phyloP scores from a whole-genome alignment of 129 eudicot species.

The Flaveria bidentis region DNA sequence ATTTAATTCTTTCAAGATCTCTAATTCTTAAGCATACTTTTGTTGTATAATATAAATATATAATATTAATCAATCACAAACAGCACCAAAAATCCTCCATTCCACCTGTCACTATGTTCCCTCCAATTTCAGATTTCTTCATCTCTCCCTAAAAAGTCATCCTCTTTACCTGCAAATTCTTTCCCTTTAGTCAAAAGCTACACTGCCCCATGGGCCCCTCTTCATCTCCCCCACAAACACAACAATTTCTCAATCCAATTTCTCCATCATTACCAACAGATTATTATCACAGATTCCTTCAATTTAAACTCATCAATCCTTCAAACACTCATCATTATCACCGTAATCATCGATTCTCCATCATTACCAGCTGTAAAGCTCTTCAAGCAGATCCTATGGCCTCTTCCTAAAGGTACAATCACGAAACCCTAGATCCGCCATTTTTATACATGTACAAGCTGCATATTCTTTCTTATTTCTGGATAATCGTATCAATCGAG shows the following conservation, averaged over 20 bases:
- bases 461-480: not conserved
- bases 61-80: not conserved
- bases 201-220: constrained; percentile 41
- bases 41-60: no score
- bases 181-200: constrained; percentile 72
- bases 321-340: not conserved
- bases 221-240: constrained; percentile 22
- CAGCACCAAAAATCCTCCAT: not conserved
- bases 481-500: not conserved
- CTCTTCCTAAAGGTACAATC: not conserved
- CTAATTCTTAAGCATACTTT: no score
- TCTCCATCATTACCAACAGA: constrained; percentile 15
- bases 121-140: constrained; percentile 41
- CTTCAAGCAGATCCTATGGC: not conserved
- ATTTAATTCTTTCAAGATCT: no score
- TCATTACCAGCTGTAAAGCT: constrained; percentile 5
- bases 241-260: constrained; percentile 29
- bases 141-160: constrained; percentile 43
- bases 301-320: constrained; percentile 1
- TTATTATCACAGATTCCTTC: constrained; percentile 1
- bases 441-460: not conserved
- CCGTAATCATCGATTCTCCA: no score
- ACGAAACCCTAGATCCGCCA: constrained; percentile 20
- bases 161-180: constrained; percentile 66
- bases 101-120: constrained; percentile 47